phyloP scores from a whole-genome alignment of 306 rosid genomes.

The Lathyrus sativus region DNA sequence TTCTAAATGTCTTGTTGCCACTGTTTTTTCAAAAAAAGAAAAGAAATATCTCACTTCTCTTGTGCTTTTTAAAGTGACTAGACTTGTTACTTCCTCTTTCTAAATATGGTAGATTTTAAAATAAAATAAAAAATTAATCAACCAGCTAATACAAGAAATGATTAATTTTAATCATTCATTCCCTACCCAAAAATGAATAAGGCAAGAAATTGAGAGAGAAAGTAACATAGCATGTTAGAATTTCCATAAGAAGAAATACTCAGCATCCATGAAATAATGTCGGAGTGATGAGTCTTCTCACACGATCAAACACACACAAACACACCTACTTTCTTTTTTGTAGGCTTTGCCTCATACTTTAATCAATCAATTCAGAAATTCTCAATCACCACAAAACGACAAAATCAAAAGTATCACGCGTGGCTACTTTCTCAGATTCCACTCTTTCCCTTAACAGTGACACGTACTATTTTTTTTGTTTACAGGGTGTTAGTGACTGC shows the following conservation, averaged over 20 bases:
- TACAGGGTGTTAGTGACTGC: conserved; percentile 81
- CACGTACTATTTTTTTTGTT: conserved; percentile 32
- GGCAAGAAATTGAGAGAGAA: conserved; percentile 1
- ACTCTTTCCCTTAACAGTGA: conserved; percentile 3
- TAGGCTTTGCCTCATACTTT: conserved; percentile 26
- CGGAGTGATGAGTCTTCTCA: conserved; percentile 26
- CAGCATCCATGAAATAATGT: conserved; percentile 37
- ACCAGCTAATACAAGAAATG: neutral
- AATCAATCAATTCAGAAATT: conserved; percentile 38
- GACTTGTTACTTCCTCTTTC: neutral
- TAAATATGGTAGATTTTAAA: neutral
- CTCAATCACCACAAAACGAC: conserved; percentile 68
- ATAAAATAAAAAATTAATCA: neutral
- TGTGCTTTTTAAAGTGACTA: neutral
- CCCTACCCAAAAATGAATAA: neutral
- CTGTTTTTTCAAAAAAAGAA: neutral
- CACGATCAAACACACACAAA: neutral
- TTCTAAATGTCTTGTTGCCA: neutral
- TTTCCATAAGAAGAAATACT: conserved; percentile 38
- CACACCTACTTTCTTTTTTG: conserved; percentile 21
- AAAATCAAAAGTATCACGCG: conserved; percentile 82
- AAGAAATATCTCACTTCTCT: neutral
- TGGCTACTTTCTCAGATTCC: conserved; percentile 77
- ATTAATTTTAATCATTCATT: neutral
- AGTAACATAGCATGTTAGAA: neutral